Evolutionary conservation across 2,329 filamentous ascomycete genomes (phyloP).

Genomic region (Neofusicoccum sp.): DNA sequence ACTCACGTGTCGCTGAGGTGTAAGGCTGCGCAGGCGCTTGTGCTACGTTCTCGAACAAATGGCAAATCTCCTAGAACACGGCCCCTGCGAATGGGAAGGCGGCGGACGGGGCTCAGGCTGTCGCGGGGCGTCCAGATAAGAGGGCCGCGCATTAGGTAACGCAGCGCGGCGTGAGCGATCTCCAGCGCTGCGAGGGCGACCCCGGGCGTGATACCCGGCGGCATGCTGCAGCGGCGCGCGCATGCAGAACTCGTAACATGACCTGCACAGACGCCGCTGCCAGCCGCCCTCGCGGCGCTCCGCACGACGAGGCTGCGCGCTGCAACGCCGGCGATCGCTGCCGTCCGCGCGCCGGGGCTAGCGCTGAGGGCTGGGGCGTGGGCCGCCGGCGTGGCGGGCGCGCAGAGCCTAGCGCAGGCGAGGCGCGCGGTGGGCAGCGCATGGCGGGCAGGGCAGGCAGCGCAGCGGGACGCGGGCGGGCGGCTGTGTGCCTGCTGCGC

Average conservation of each 20-base stretch:
- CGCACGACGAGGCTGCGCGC: slow-evolving; percentile 1
- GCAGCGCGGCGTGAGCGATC: background rate
- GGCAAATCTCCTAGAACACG: slow-evolving; percentile 9
- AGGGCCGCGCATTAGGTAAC: slow-evolving; percentile 14
- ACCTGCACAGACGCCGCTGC: slow-evolving; percentile 9
- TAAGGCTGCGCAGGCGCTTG: slow-evolving; percentile 19
- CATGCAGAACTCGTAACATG: slow-evolving; percentile 10
- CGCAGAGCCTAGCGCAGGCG: background rate
- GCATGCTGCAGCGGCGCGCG: slow-evolving; percentile 11
- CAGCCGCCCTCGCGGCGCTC: background rate
- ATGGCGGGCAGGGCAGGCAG: background rate
- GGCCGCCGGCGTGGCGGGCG: background rate
- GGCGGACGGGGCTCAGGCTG: background rate
- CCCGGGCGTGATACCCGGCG: slow-evolving; percentile 3
- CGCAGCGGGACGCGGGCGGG: slow-evolving; percentile 9
- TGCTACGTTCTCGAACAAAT: slow-evolving; percentile 11
- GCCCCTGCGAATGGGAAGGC: slow-evolving; percentile 12
- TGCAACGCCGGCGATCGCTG: background rate
- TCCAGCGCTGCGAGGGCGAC: background rate
- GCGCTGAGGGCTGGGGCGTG: slow-evolving; percentile 4
- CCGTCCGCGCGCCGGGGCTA: background rate
- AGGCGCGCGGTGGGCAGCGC: background rate
- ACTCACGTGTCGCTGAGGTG: slow-evolving; percentile 26
- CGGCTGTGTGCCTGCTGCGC: slow-evolving; percentile 8
- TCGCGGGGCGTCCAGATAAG: background rate